Conservation (phyloP, 768 basidiomycete genomes). For the Termitomyces sp. region DNA sequence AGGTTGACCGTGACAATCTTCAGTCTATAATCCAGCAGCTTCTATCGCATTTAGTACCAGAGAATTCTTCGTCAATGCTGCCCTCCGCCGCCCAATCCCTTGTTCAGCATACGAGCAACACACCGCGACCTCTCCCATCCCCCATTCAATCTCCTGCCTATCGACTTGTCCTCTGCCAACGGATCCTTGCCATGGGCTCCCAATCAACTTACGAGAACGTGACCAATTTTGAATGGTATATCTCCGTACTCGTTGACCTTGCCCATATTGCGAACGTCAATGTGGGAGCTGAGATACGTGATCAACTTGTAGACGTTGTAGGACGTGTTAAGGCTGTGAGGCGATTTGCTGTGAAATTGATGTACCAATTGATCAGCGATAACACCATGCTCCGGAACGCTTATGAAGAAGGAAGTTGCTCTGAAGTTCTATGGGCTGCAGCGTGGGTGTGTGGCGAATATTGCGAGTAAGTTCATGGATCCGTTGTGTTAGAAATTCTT, state of each 20-base stretch:
- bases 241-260: conserved; percentile 90
- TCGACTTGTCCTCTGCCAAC: conserved; percentile 73
- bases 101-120: conserved; percentile 29
- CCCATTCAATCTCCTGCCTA: conserved; percentile 79
- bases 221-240: conserved; percentile 94
- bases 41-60: conserved; percentile 76
- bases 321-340: conserved; percentile 75
- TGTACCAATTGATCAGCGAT: conserved; percentile 78
- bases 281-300: conserved; percentile 70
- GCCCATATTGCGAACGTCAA: conserved; percentile 81
- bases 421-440: conserved; percentile 87
- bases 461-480: conserved; percentile 55
- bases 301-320: conserved; percentile 83
- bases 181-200: conserved; percentile 84
- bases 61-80: conserved; percentile 39
- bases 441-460: conserved; percentile 98
- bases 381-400: conserved; percentile 66
- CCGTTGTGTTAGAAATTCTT: not conserved
- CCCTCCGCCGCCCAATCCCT: conserved; percentile 62
- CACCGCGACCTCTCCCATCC: conserved; percentile 32
- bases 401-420: conserved; percentile 65
- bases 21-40: conserved; percentile 90
- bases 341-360: conserved; percentile 75
- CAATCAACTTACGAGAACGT: conserved; percentile 82
- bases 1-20: conserved; percentile 82